These are phyloP conservation scores for Macrolepiota dolichaula DNA, from an alignment of 768 basidiomycete genomes.

Conservation along the genomic window DNA sequence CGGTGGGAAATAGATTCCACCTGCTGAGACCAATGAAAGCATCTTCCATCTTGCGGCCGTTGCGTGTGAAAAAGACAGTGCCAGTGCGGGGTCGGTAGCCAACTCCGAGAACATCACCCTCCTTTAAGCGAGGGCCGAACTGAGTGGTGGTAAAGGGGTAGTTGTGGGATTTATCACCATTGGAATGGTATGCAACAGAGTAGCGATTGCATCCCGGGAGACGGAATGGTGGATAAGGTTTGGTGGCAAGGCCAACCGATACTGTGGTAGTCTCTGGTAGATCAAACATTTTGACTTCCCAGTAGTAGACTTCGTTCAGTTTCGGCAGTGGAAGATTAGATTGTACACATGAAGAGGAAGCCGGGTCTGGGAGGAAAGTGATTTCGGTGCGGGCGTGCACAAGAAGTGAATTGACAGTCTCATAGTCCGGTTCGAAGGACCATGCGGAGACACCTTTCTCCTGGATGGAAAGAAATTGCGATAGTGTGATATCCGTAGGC, in stretches of 20 bases:
- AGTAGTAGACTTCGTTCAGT: constrained; percentile 98
- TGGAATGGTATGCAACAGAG: constrained; percentile 94
- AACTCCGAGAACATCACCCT: constrained; percentile 94
- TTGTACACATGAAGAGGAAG: constrained; percentile 91
- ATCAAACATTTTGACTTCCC: constrained; percentile 99
- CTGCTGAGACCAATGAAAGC: constrained; percentile 87
- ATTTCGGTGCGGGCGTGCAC: constrained; percentile 97
- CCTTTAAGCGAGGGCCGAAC: constrained; percentile 81
- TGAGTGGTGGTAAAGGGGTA: constrained; percentile 88
- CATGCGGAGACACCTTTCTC: constrained; percentile 99
- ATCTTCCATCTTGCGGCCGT: constrained; percentile 95
- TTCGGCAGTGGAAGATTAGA: constrained; percentile 96
- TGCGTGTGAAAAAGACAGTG: constrained; percentile 98
- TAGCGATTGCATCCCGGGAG: constrained; percentile 82
- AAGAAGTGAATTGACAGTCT: constrained; percentile 86
- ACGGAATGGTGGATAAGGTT: constrained; percentile 94
- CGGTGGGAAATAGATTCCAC: constrained; percentile 95
- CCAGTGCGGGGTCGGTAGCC: constrained; percentile 96
- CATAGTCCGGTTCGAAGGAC: constrained; percentile 99
- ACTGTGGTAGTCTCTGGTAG: constrained; percentile 83
- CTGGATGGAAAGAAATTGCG: constrained; percentile 98
- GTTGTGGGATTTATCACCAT: constrained; percentile 96
- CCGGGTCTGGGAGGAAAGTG: constrained; percentile 95
- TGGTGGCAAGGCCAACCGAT: constrained; percentile 93
- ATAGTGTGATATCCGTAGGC: constrained; percentile 96